Evolutionary conservation across 768 basidiomycete species (phyloP), one percentile per base, ranked within the genome.

Genomic region (Mrakia gelida): DNA sequence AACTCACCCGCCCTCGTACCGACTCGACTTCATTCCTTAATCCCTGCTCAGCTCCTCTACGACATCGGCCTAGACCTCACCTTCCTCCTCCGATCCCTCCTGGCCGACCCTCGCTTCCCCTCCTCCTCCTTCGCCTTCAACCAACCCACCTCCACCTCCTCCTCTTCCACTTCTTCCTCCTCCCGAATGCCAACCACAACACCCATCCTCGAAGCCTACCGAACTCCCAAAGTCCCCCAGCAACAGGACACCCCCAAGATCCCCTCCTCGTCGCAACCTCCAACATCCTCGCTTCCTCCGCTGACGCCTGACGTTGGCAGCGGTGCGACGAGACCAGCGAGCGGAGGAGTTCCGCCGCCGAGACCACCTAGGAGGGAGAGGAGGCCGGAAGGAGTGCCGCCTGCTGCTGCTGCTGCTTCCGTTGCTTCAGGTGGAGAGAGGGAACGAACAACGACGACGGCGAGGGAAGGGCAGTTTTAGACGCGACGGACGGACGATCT

Each of bases 21-120:
- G n/a, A n/a, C 54, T 16, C 41, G 11, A 11, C 18, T 11, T 74
- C 59, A 38, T 23, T 34, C 30, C 23, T n/a, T n/a, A n/a, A n/a
- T n/a, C n/a, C 45, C 65, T 30, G 0, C 70, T 23, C 80, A 94
- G 92, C 88, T 96, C 23, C 87, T 98, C 9, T 91, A 94, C 86
- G 95, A 98, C 81, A 94, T 91, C 82, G 95, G 95, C 2, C 89
- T 98, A 52, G 95, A 97, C 85, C 97, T 98, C 83, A 91, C 92
- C 32, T 94, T 91, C 86, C 87, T 96, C n/a, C 87, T 98, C n/a
- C 90, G 93, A 49, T 82, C 82, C 13, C 78, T 83, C 2, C 75
- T 73, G 23, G 34, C 34, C 56, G 23, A 73, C 49, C 34, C 72
- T 21, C 38, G 30, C 56, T 38, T 59, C 56, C 52, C 52, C 8